Evolutionary conservation across 805 yeast species (phyloP), one percentile per base, ranked within the genome.

Genomic region (Lipomyces oligophaga): DNA sequence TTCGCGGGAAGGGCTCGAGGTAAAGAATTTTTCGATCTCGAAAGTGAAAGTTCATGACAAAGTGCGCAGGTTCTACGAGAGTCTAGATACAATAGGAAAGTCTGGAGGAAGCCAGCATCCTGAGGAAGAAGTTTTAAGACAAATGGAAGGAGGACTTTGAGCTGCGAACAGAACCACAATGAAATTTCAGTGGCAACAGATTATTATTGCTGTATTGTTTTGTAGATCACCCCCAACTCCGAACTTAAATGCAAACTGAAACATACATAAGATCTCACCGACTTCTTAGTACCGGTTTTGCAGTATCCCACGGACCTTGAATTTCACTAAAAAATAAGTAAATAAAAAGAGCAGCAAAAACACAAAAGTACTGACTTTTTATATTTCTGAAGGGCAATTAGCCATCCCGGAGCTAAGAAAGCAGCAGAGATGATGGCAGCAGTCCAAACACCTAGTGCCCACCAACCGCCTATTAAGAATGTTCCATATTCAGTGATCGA

Each of bases 301-400:
- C 95, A 1, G 83, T 79, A 63, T 86, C 96, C 96, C 96, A 86
- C 0, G 96, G 96, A 0, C 96, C 96, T 63, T 84, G 89, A 42
- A 86, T 69, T 63, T 85, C 95, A 61, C 57, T 50, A 24, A 5
- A 20, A 5, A 25, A n/a, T 13, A 19, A 42, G 21, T 13, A n/a
- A 10, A 24, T 2, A 21, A 20, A 19, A 5, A 18, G 15, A 19
- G 19, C 8, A 15, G 8, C 4, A 15, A 22, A 11, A 2, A 21
- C 22, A 7, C 26, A 15, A 2, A 10, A 27, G 3, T 16, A 43
- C 47, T 5, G 13, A 43, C 57, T 70, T 85, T 64, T 86, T 86
- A 62, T 85, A 85, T 63, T 78, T 76, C 60, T 86, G 96, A 32
- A 87, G 67, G 25, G 73, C 73, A 38, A 85, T 65, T 58, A 85